A percentile compares a stretch with the other conserved stretches of the same genome.
These are phyloP conservation scores for Mycogone perniciosa DNA, from an alignment of 2,329 filamentous ascomycete genomes.

Conservation along the genomic window DNA sequence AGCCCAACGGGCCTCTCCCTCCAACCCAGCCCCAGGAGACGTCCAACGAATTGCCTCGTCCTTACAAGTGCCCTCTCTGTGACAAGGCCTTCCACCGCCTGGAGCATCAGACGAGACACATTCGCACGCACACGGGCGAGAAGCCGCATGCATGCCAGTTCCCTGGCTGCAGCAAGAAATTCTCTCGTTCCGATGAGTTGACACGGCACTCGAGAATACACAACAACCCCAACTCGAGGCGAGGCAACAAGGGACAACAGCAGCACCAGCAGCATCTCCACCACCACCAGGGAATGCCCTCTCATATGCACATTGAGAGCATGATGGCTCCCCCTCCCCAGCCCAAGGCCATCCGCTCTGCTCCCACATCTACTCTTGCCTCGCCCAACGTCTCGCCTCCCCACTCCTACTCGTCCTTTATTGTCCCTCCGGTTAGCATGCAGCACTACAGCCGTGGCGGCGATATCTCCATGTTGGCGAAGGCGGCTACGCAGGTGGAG, in stretches of 20 bases:
- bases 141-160: slow-evolving; percentile 97
- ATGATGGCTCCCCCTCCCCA: slow-evolving; percentile 74
- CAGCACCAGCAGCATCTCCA: slow-evolving; percentile 31
- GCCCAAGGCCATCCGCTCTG: slow-evolving; percentile 78
- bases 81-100: slow-evolving; percentile 98
- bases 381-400: slow-evolving; percentile 97
- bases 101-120: slow-evolving; percentile 87
- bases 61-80: slow-evolving; percentile 97
- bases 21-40: slow-evolving; percentile 53
- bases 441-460: slow-evolving; percentile 45
- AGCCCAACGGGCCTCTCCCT: slow-evolving; percentile 57
- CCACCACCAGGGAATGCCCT: slow-evolving; percentile 33
- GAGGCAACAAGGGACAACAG: slow-evolving; percentile 73
- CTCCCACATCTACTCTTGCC: slow-evolving; percentile 74
- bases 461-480: slow-evolving; percentile 55
- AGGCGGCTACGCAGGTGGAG: slow-evolving; percentile 56
- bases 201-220: slow-evolving; percentile 97
- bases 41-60: slow-evolving; percentile 72
- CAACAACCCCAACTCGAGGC: slow-evolving; percentile 94
- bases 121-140: slow-evolving; percentile 94
- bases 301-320: slow-evolving; percentile 45
- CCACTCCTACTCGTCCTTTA: slow-evolving; percentile 76
- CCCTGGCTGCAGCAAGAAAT: slow-evolving; percentile 92
- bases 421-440: slow-evolving; percentile 38
- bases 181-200: slow-evolving; percentile 92